A percentile compares a stretch with the other conserved stretches of the same genome.
phyloP scores from a whole-genome alignment of 2,329 filamentous ascomycete species.

The Sclerotiophoma versabilis region DNA sequence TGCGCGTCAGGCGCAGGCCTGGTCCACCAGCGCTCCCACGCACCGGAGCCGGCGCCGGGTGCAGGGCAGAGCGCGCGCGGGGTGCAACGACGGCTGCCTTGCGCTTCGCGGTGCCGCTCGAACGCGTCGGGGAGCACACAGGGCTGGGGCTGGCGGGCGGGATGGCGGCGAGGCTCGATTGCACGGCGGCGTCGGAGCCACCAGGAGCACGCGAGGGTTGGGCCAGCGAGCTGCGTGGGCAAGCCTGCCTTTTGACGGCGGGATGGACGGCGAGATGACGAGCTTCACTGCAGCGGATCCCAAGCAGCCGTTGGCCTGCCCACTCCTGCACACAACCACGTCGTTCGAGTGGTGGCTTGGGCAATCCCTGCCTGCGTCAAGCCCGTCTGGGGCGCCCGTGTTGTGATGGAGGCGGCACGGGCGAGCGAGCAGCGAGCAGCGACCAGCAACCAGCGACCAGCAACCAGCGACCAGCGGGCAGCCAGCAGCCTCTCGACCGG shows the following conservation, averaged over 20 bases:
- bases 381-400: slow-evolving; percentile 20
- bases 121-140: neutral
- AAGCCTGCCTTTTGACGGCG: slow-evolving; percentile 23
- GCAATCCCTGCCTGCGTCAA: slow-evolving; percentile 31
- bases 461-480: too few relatives aligned
- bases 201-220: neutral
- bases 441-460: too few relatives aligned
- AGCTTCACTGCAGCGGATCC: slow-evolving; percentile 30
- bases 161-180: neutral
- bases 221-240: neutral
- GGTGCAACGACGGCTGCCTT: slow-evolving; percentile 8
- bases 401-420: slow-evolving; percentile 20
- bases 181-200: neutral
- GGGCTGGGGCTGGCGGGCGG: neutral
- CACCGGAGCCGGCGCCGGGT: slow-evolving; percentile 24
- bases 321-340: slow-evolving; percentile 28
- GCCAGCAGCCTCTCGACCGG: too few relatives aligned
- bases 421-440: too few relatives aligned
- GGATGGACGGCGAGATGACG: slow-evolving; percentile 33
- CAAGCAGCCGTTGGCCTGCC: slow-evolving; percentile 27
- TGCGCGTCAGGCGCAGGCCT: slow-evolving; percentile 20
- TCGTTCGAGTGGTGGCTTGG: slow-evolving; percentile 42
- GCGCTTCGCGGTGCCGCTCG: slow-evolving; percentile 5
- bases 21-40: slow-evolving; percentile 20
- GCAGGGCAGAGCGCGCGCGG: slow-evolving; percentile 9